Percentiles rank a stretch among this genome's conserved stretches.
Evolutionary conservation across 1,284 basidiomycete species (phyloP).

Genomic region (Vanrija humicola): DNA sequence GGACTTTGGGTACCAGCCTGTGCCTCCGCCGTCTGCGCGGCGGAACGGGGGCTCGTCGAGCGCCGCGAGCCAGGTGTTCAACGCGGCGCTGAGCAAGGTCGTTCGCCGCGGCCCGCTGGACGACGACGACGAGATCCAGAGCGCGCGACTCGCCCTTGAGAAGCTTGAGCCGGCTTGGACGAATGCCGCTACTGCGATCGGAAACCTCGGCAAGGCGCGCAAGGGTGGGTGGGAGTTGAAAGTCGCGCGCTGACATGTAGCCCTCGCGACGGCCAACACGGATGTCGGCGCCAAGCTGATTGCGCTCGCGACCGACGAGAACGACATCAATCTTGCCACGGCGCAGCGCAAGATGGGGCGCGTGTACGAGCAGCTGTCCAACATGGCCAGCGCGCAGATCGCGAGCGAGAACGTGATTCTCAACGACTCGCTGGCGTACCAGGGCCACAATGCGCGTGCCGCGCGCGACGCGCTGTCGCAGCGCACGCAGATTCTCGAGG

Average conservation of each 20-base stretch:
- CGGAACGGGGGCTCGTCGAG: conserved; percentile 59
- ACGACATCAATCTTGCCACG: conserved; percentile 71
- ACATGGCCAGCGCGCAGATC: conserved; percentile 73
- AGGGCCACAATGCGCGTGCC: conserved; percentile 87
- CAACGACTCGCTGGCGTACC: conserved; percentile 86
- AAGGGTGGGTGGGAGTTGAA: conserved; percentile 49
- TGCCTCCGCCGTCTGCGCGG: conserved; percentile 55
- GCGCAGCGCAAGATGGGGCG: conserved; percentile 78
- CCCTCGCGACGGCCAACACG: conserved; percentile 66
- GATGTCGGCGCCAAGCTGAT: conserved; percentile 86
- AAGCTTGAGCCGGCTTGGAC: conserved; percentile 85
- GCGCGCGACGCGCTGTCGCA: conserved; percentile 79
- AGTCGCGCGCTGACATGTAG: too few relatives aligned
- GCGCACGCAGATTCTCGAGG: conserved; percentile 81
- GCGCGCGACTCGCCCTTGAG: conserved; percentile 83
- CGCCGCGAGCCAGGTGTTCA: conserved; percentile 43
- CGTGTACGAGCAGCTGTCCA: conserved; percentile 75
- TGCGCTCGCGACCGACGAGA: conserved; percentile 81
- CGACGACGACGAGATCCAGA: conserved; percentile 64
- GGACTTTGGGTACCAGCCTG: conserved; percentile 70
- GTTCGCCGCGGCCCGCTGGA: conserved; percentile 47
- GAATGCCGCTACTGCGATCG: conserved; percentile 79
- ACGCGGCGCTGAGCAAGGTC: conserved; percentile 46
- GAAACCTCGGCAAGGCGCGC: conserved; percentile 71
- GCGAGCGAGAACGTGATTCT: conserved; percentile 88